A percentile compares a stretch with the other conserved stretches of the same genome.
Evolutionary conservation across 352 stramenopile genomes (phyloP).

Genomic region (Phytopythium oedochilum): DNA sequence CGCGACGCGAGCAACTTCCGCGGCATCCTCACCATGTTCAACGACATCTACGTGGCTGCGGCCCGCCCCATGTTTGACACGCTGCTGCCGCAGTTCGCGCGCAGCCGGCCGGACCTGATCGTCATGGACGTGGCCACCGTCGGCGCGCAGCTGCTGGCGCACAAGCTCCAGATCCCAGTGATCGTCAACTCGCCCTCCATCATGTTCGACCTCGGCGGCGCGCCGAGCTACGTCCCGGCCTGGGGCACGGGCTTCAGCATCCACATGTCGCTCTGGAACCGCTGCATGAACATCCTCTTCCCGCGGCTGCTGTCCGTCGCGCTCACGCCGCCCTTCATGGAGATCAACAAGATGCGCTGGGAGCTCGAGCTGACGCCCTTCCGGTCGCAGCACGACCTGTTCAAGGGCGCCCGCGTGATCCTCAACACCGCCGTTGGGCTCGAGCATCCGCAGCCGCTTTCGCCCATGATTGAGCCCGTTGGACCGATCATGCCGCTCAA

Average conservation of each 20-base stretch:
- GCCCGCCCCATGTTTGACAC: constrained; percentile 77
- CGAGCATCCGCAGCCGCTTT: constrained; percentile 74
- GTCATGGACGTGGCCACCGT: constrained; percentile 82
- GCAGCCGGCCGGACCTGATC: constrained; percentile 47
- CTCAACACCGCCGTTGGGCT: constrained; percentile 88
- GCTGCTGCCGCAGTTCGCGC: constrained; percentile 43
- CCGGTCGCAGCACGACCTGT: constrained; percentile 85
- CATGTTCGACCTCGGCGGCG: constrained; percentile 71
- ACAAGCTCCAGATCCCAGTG: constrained; percentile 71
- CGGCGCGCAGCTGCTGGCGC: constrained; percentile 70
- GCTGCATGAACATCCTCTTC: constrained; percentile 89
- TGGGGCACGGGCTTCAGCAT: constrained; percentile 82
- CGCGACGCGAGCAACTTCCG: constrained; percentile 80
- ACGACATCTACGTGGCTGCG: constrained; percentile 79
- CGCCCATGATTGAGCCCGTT: constrained; percentile 72
- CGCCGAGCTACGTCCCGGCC: constrained; percentile 74
- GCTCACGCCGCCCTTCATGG: constrained; percentile 87
- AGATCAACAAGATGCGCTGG: constrained; percentile 84
- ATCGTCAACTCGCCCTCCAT: constrained; percentile 86
- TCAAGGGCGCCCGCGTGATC: constrained; percentile 78
- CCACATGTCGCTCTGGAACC: constrained; percentile 85
- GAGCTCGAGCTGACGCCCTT: constrained; percentile 70
- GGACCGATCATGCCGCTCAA: constrained; percentile 60
- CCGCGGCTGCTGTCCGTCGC: constrained; percentile 78
- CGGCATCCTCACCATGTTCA: constrained; percentile 87